phyloP scores from a whole-genome alignment of 345 rosid genomes.

The Citrus sp. region DNA sequence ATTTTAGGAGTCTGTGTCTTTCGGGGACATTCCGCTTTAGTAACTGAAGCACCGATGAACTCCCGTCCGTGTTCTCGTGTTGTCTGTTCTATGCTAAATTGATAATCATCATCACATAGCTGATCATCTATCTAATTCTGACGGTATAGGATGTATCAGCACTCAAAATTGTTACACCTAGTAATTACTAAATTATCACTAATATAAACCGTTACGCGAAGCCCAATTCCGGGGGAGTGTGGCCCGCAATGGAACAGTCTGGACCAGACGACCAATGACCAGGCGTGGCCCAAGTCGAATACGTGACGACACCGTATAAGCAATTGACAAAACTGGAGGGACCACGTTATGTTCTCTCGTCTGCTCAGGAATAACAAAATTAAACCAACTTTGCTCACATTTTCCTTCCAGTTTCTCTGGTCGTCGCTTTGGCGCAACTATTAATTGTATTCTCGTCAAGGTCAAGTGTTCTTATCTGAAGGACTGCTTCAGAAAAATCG shows the following conservation, averaged over 20 bases:
- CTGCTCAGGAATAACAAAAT: neutral
- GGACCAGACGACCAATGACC: neutral
- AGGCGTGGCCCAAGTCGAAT: neutral
- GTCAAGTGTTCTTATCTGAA: neutral
- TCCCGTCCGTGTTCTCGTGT: neutral
- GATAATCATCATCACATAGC: neutral
- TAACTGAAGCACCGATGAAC: neutral
- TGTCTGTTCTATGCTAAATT: neutral
- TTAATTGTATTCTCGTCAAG: neutral
- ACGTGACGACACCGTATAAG: neutral
- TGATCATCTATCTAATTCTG: neutral
- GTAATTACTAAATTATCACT: neutral
- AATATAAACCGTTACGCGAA: neutral
- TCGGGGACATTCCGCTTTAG: neutral
- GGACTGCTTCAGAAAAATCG: neutral
- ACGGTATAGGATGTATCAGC: neutral
- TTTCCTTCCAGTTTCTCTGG: neutral
- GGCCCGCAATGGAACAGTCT: neutral
- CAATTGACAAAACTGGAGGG: neutral
- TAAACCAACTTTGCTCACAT: neutral
- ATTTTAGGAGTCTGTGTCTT: neutral
- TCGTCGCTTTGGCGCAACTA: neutral
- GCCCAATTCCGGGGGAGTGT: neutral
- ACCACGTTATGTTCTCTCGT: neutral
- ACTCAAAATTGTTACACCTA: neutral